Evolutionary conservation across 306 rosid species (phyloP), one percentile per base, ranked within the genome.

Genomic region (Dryas octopetala): DNA sequence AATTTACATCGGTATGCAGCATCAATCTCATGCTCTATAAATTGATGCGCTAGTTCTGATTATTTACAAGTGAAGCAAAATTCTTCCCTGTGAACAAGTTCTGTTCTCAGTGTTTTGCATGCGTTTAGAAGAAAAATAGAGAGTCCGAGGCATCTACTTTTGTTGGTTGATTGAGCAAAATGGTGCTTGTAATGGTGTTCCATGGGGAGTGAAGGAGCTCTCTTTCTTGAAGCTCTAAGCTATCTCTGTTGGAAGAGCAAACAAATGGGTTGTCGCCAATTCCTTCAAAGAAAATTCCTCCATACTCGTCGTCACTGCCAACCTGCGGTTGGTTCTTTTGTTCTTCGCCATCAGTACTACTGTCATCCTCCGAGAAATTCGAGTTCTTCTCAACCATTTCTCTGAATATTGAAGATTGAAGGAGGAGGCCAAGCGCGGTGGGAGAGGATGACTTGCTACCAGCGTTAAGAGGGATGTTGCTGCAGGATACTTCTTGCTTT

Each of bases 361-460:
- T 80, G 32, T 87, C 92, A 53, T 87, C 91, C 67, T 52, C 84
- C 1, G 80, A 81, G 23, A 76, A 58, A 54, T 78, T 83, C 0
- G 78, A 83, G 84, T 90, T 88, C 86, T 78, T 90, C 88, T 89
- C 76, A 10, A 90, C 92, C 70, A 92, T 71, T 48, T 90, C 88
- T 80, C 88, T 82, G 66, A 89, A 91, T 59, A 90, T 59, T 0
- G 96, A 86, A 7, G 96, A 90, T 43, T 86, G 88, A 17, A 92
- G 79, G 14, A 92, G 92, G 57, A 92, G 82, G 73, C 87, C 88
- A 9, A 92, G 92, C 0, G 97, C 94, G 0, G 88, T 81, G 3
- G 93, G 90, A 65, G 96, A 82, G 16, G 89, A 79, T 4, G 93
- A 80, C 80, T 77, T 88, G 62, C 66, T 59, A 68, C 70, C 45